Evolutionary conservation across 768 basidiomycete species (phyloP), one percentile per base, ranked within the genome.

Genomic region (Amanita thiersii): DNA sequence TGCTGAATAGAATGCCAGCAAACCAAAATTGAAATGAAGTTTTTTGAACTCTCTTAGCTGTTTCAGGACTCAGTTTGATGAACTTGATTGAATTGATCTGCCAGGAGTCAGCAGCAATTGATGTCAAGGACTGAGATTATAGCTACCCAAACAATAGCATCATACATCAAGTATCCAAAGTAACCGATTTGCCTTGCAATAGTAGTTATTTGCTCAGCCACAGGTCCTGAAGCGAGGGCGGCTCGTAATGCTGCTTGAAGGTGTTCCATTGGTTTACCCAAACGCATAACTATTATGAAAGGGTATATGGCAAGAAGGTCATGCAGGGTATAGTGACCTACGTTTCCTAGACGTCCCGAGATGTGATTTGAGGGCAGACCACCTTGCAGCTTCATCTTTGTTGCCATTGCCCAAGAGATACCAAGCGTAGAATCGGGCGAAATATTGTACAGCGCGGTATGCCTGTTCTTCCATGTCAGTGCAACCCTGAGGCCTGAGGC

Each of bases 191-290:
- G 94, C 36, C 89, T 72, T 24, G 73, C 81, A 50, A 96, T 78
- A 17, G 85, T 79, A 0, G 84, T 73, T 42, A 92, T 65, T 47
- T 83, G 82, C 56, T 97, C 88, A 8, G 72, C 62, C 1, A 79
- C 50, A 43, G 79, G 73, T 4, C 70, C 69, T 3, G 75, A 47
- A 1, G 72, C 56, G 19, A 79, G 61, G 2, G 78, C 65, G 14
- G 85, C 81, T 39, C 81, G 81, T 33, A 96, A 64, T 21, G 89
- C 92, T 1, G 89, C 79, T 58, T 98, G 94, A 4, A 93, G 68
- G 62, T 96, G 90, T 56, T 99, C 96, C 48, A 93, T 52, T 5
- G 92, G 91, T 62, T 97, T 94, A 51, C 91, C 90, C 40, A 99
- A 68, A 11, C 96, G 80, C 72, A 98, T 69, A 26, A 96, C 94